Percentiles rank a stretch among this genome's conserved stretches.
Evolutionary conservation across 73 alveolate genomes (phyloP).

Genomic region (Tetrahymena elliotti): DNA sequence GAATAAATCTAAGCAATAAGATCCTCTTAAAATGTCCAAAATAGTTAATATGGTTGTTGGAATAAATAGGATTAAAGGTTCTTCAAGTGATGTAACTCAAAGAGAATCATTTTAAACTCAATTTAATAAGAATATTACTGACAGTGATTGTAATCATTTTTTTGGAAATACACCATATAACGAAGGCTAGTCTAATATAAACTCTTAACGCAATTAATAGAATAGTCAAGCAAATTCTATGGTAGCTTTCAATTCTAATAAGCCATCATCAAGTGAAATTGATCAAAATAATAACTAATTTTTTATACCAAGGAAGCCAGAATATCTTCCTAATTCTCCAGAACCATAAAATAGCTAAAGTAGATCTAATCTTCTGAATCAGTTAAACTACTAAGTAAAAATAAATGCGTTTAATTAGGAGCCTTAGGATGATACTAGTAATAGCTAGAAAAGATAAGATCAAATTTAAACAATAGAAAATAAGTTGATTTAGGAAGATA

Average conservation of each 20-base stretch:
- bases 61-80: not conserved
- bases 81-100: not conserved
- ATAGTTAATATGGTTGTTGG: not conserved
- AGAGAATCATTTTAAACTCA: not conserved
- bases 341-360: not conserved
- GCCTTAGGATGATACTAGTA: not conserved
- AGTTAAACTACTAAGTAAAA: not conserved
- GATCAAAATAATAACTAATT: not conserved
- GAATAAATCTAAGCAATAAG: not conserved
- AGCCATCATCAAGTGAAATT: not conserved
- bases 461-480: not conserved
- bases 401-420: not conserved
- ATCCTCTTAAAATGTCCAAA: not conserved
- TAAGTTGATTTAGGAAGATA: not conserved
- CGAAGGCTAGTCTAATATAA: not conserved
- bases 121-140: not conserved
- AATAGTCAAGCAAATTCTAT: not conserved
- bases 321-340: not conserved
- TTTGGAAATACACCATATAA: not conserved
- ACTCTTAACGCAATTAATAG: not conserved
- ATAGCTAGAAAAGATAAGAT: not conserved
- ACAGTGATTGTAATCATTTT: not conserved
- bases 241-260: not conserved
- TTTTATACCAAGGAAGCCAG: not conserved
- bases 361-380: not conserved